These are phyloP conservation scores for Sarocladium oryzae DNA, from an alignment of 2,329 filamentous ascomycete genomes.

Conservation along the genomic window DNA sequence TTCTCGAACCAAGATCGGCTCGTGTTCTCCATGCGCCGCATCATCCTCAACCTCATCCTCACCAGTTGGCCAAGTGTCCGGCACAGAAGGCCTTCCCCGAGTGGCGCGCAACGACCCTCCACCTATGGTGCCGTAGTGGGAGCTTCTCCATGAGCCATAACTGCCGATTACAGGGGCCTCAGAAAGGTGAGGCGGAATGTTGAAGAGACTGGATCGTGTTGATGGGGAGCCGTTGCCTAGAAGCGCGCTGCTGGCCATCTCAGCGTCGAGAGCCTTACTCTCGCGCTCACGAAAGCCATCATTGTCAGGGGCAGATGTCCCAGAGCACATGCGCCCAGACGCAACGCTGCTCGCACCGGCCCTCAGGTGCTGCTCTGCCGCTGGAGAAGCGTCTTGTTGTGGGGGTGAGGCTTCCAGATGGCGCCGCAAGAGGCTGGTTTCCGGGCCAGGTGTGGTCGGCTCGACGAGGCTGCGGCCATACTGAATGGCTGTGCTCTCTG, in stretches of 20 bases:
- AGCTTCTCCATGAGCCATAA: constrained; percentile 50
- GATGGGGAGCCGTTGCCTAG: constrained; percentile 21
- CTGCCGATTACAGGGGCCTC: constrained; percentile 67
- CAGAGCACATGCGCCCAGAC: too few relatives aligned
- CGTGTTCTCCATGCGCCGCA: constrained; percentile 50
- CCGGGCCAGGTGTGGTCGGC: constrained; percentile 22
- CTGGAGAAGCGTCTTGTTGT: constrained; percentile 10
- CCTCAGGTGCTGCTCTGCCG: background rate
- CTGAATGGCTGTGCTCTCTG: constrained; percentile 24
- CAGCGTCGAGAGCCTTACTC: constrained; percentile 39
- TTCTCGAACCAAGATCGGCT: constrained; percentile 80
- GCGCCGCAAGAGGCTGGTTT: constrained; percentile 43
- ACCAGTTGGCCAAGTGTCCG: constrained; percentile 24
- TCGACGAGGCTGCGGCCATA: constrained; percentile 37
- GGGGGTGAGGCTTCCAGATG: constrained; percentile 35
- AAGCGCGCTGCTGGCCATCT: constrained; percentile 28
- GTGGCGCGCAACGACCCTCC: constrained; percentile 24
- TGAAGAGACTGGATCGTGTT: constrained; percentile 42
- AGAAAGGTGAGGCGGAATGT: constrained; percentile 53
- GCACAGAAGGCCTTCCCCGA: constrained; percentile 38
- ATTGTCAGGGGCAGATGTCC: background rate
- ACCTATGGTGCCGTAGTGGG: constrained; percentile 47
- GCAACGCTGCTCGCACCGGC: background rate
- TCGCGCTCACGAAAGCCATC: constrained; percentile 38
- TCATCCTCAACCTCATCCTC: constrained; percentile 20